Percentiles rank a stretch among this genome's conserved stretches.
These are phyloP conservation scores for Stephania japonica DNA, from an alignment of 164 flowering plant species.

Conservation along the genomic window DNA sequence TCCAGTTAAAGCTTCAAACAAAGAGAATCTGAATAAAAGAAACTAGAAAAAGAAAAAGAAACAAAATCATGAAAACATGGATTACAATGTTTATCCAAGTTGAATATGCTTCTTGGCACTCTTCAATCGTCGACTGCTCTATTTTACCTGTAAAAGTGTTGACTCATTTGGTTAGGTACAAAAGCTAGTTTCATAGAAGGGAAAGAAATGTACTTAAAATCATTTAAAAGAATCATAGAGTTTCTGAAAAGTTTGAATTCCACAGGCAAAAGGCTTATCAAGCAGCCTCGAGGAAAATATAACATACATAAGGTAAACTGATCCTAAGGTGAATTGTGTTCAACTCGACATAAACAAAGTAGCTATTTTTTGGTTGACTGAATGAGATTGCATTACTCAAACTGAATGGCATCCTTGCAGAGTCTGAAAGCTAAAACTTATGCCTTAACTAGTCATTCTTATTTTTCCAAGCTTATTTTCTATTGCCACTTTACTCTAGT, in stretches of 20 bases:
- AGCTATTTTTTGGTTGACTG: no score
- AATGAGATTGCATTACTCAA: no score
- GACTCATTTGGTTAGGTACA: constrained; percentile 5
- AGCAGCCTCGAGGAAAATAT: no score
- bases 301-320: not conserved
- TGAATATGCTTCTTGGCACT: constrained; percentile 81
- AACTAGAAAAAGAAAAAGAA: no score
- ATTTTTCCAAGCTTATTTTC: no score
- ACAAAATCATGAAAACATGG: constrained; percentile 3
- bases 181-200: not conserved
- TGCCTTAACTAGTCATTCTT: no score
- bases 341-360: not conserved
- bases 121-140: constrained; percentile 81
- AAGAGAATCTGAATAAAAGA: not conserved
- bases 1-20: not conserved
- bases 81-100: constrained; percentile 63
- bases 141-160: constrained; percentile 65
- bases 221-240: not conserved
- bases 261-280: not conserved
- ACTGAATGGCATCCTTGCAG: no score
- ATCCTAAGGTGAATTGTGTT: not conserved
- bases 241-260: not conserved
- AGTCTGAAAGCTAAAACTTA: no score
- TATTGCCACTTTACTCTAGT: no score
- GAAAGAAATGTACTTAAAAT: not conserved